These are phyloP conservation scores for Blakeslea trispora DNA, from an alignment of 371 early-diverging fungal species.

Conservation along the genomic window DNA sequence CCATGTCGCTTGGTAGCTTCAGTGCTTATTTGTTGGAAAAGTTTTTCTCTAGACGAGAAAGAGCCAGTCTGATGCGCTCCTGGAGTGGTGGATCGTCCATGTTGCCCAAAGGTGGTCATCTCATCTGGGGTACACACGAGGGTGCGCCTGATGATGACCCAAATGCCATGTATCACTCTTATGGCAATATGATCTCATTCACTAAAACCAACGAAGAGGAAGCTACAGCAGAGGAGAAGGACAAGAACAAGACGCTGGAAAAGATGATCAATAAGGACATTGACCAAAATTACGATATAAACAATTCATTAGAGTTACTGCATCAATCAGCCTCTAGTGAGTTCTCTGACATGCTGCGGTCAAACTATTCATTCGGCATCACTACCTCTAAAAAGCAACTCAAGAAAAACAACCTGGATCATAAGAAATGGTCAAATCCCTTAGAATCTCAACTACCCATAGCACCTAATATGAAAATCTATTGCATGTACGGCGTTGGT, in stretches of 20 bases:
- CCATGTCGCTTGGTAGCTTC: slow-evolving; percentile 81
- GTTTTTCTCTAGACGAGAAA: slow-evolving; percentile 80
- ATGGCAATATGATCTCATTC: slow-evolving; percentile 46
- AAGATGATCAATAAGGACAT: slow-evolving; percentile 14
- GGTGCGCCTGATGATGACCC: slow-evolving; percentile 69
- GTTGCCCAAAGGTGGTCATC: slow-evolving; percentile 87
- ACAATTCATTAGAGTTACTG: slow-evolving; percentile 57
- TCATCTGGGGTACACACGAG: slow-evolving; percentile 74
- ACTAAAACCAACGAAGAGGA: slow-evolving; percentile 5
- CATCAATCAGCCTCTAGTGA: slow-evolving; percentile 48
- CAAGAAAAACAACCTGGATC: slow-evolving; percentile 47
- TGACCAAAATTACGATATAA: slow-evolving; percentile 52
- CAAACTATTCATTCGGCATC: slow-evolving; percentile 71
- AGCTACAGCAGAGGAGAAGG: slow-evolving; percentile 3
- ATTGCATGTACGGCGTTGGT: slow-evolving; percentile 85
- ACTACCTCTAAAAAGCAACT: slow-evolving; percentile 59
- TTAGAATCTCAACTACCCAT: slow-evolving; percentile 79
- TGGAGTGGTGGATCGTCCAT: slow-evolving; percentile 84
- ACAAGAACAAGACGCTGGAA: background rate
- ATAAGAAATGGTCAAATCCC: slow-evolving; percentile 85
- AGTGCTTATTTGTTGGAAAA: slow-evolving; percentile 81
- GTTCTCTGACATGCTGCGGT: slow-evolving; percentile 49
- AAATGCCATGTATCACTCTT: slow-evolving; percentile 26
- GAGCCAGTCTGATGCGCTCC: slow-evolving; percentile 77
- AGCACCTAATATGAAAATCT: slow-evolving; percentile 75